Evolutionary conservation across 1,284 basidiomycete species (phyloP).

Genomic region (Ustilago hordei): DNA sequence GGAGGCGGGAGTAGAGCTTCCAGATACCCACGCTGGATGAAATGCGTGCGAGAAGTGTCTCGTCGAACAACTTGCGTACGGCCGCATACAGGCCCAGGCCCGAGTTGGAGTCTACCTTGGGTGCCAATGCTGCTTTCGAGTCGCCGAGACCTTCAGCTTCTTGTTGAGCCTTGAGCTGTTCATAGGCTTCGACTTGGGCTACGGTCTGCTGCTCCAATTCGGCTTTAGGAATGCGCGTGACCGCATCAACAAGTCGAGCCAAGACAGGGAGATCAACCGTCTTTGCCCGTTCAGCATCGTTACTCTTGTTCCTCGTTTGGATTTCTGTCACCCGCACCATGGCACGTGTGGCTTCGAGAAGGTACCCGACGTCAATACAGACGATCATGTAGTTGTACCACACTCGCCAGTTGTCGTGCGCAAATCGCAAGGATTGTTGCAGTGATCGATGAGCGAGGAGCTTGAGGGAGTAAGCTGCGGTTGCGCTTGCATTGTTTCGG

Average conservation of each 20-base stretch:
- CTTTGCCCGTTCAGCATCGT: slow-evolving; percentile 72
- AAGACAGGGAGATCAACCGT: slow-evolving; percentile 87
- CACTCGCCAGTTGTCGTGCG: slow-evolving; percentile 95
- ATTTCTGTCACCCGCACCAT: slow-evolving; percentile 85
- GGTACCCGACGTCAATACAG: slow-evolving; percentile 89
- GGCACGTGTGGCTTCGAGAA: slow-evolving; percentile 87
- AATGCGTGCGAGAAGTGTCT: slow-evolving; percentile 81
- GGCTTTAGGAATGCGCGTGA: slow-evolving; percentile 73
- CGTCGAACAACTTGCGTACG: slow-evolving; percentile 80
- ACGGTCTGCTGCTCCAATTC: slow-evolving; percentile 26
- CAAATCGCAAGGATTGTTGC: slow-evolving; percentile 84
- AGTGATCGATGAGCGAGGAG: slow-evolving; percentile 93
- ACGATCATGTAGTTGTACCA: slow-evolving; percentile 99
- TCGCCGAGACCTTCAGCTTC: background rate
- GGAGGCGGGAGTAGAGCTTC: slow-evolving; percentile 59
- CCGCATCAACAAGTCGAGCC: slow-evolving; percentile 86
- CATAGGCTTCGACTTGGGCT: slow-evolving; percentile 44
- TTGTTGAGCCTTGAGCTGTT: background rate
- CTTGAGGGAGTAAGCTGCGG: slow-evolving; percentile 75
- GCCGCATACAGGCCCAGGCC: slow-evolving; percentile 76
- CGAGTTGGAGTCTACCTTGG: slow-evolving; percentile 73
- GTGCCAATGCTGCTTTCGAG: slow-evolving; percentile 10
- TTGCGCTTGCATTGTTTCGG: slow-evolving; percentile 9
- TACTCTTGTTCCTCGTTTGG: slow-evolving; percentile 70
- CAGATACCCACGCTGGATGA: slow-evolving; percentile 71